Conservation (phyloP, 495 filamentous ascomycete genomes). For the Tirmania nivea region DNA sequence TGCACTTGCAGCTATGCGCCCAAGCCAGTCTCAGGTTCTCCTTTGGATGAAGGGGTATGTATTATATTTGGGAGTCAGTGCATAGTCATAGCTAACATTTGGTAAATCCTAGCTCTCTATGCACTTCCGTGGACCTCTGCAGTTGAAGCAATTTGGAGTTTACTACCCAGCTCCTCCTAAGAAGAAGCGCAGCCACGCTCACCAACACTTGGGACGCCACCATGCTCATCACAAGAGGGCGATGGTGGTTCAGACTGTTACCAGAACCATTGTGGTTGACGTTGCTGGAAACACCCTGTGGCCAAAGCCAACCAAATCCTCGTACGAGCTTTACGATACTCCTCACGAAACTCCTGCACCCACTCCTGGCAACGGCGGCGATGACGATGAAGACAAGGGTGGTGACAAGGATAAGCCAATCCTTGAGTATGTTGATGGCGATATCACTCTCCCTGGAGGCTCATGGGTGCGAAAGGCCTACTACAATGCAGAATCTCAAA, state of each 20-base stretch:
- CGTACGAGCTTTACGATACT: slow-evolving; percentile 1
- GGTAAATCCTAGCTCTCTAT: slow-evolving; percentile 32
- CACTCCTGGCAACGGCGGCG: slow-evolving; percentile 12
- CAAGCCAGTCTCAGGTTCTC: slow-evolving; percentile 35
- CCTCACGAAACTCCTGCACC: slow-evolving; percentile 10
- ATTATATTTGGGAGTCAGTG: neutral
- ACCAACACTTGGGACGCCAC: slow-evolving; percentile 22
- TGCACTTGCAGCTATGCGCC: slow-evolving; percentile 31
- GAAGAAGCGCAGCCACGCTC: slow-evolving; percentile 18
- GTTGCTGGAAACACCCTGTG: slow-evolving; percentile 10
- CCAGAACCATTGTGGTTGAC: slow-evolving; percentile 9
- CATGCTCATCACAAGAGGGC: slow-evolving; percentile 18
- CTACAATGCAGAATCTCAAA: slow-evolving; percentile 30
- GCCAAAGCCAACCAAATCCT: slow-evolving; percentile 7
- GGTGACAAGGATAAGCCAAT: neutral
- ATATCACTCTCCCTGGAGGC: slow-evolving; percentile 8
- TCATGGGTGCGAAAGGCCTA: slow-evolving; percentile 26
- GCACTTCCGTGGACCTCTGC: slow-evolving; percentile 46
- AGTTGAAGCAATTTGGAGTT: slow-evolving; percentile 39
- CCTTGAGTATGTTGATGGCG: neutral
- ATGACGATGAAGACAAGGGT: slow-evolving; percentile 2
- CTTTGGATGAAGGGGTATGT: slow-evolving; percentile 44
- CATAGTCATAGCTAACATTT: too few species aligned
- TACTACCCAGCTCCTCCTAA: slow-evolving; percentile 27
- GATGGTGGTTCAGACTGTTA: slow-evolving; percentile 5